phyloP scores from a whole-genome alignment of 2,329 filamentous ascomycete genomes.

The Verruconis gallopava region DNA sequence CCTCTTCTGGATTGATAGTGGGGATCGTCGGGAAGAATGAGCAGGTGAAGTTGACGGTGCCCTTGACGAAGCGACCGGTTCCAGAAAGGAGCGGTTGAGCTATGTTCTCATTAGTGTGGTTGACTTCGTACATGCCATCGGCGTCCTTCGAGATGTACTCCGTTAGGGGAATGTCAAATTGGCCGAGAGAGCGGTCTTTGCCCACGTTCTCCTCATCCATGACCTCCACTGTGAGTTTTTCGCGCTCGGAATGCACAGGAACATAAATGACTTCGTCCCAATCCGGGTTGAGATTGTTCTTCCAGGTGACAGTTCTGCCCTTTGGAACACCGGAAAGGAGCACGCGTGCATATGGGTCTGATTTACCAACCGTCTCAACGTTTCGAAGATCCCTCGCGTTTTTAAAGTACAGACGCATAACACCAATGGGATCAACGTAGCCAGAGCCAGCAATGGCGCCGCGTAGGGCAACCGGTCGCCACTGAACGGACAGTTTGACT shows the following conservation, averaged over 20 bases:
- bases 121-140: slow-evolving; percentile 64
- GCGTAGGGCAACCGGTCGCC: slow-evolving; percentile 85
- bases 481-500: slow-evolving; percentile 81
- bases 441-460: slow-evolving; percentile 67
- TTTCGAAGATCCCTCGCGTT: slow-evolving; percentile 75
- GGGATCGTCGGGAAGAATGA: slow-evolving; percentile 86
- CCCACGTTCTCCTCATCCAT: slow-evolving; percentile 94
- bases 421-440: slow-evolving; percentile 86
- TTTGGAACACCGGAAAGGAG: slow-evolving; percentile 83
- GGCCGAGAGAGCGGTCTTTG: slow-evolving; percentile 77
- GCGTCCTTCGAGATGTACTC: slow-evolving; percentile 72
- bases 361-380: slow-evolving; percentile 90
- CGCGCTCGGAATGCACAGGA: slow-evolving; percentile 71
- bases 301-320: slow-evolving; percentile 84
- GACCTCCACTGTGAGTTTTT: slow-evolving; percentile 79
- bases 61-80: slow-evolving; percentile 72
- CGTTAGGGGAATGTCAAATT: slow-evolving; percentile 60
- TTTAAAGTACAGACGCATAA: slow-evolving; percentile 88
- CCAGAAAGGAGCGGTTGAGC: slow-evolving; percentile 34
- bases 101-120: slow-evolving; percentile 56
- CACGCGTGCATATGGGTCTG: slow-evolving; percentile 85
- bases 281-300: slow-evolving; percentile 87
- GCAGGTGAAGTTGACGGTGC: slow-evolving; percentile 66
- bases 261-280: slow-evolving; percentile 96
- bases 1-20: slow-evolving; percentile 78